Evolutionary conservation across 108 stramenopile genomes (phyloP).

Genomic region (Pseudonitzschia pungens): DNA sequence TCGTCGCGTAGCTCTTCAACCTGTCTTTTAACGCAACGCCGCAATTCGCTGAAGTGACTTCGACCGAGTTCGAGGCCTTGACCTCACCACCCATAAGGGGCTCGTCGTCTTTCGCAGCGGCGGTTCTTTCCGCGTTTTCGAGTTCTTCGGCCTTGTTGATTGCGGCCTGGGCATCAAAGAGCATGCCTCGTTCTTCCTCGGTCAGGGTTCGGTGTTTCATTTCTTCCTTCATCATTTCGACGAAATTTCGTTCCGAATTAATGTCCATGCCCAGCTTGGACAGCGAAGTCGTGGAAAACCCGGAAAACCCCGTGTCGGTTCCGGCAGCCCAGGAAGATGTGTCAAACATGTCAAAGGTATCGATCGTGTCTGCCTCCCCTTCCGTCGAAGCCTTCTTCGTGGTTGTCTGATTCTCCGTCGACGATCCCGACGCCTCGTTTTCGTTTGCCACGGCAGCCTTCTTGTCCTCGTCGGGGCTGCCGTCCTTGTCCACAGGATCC

Average conservation of each 20-base stretch:
- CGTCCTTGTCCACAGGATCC: background rate
- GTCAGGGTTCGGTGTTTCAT: constrained; percentile 14
- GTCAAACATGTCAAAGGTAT: constrained; percentile 24
- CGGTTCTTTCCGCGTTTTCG: constrained; percentile 1
- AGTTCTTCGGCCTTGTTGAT: constrained; percentile 12
- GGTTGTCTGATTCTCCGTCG: too few relatives aligned
- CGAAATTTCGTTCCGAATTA: constrained; percentile 4
- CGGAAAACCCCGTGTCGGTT: constrained; percentile 15
- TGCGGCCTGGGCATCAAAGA: constrained; percentile 3
- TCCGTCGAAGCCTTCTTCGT: background rate
- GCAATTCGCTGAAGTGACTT: background rate
- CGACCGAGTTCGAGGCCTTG: background rate
- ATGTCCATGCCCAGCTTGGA: constrained; percentile 6
- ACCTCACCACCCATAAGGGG: constrained; percentile 10
- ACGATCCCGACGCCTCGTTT: background rate
- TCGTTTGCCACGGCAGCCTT: background rate
- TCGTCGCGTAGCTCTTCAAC: constrained; percentile 21
- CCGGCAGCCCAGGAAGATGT: constrained; percentile 23
- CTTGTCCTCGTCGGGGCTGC: too few relatives aligned
- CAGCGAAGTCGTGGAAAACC: constrained; percentile 15
- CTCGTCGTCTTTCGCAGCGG: constrained; percentile 23
- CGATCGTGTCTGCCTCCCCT: background rate
- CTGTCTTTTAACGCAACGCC: constrained; percentile 23
- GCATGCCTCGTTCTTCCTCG: constrained; percentile 1
- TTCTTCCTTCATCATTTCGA: constrained; percentile 21